Base-by-base conservation (phyloP, 345 rosid species). In the Litchi chinensis region DNA sequence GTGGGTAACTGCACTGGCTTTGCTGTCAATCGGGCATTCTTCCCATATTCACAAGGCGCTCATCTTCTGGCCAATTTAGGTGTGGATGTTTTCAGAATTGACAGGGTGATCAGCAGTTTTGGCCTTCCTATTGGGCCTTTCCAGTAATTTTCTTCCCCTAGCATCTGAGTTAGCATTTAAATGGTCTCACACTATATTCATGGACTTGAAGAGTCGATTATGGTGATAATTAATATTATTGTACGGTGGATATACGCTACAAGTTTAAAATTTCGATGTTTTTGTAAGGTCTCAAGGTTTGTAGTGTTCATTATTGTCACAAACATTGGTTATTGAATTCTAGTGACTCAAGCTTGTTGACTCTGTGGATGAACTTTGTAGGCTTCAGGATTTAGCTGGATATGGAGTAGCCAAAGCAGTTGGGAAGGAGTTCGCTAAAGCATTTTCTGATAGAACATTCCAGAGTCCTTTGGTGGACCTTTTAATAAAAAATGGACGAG, bases 41-140 rank as follows among this genome's bases (percentile, higher is more conserved):
- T 96, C 74, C 98, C 99, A 0, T 96, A 96, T 59, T 0, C 88
- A 28, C 98, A 96, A 90, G 75, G 90, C 76, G 89, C 98, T 43
- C 92, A 89, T 59, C 60, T 96, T 74, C 79, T 94, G 86, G 87
- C 83, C 82, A 85, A 85, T 85, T 84, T 94, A 81, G 99, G 99
- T 21, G 97, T 91, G 80, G 99, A 96, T 80, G 68, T 88, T 82
- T 96, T 94, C 93, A 91, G 97, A 89, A 86, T 96, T 68, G 99
- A 96, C 87, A 81, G 85, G 26, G 89, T 86, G 68, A 90, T 96
- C 63, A 85, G 84, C 85, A 86, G 88, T 80, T 96, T 96, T 54
- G 99, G 99, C 88, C 80, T 96, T 76, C 98, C 99, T 7, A 82
- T 94, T 28, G 99, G 99, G 56, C 99, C 99, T 81, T 93, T 94